Conservation (phyloP, 108 stramenopile genomes). For the Licmophora abbreviata region DNA sequence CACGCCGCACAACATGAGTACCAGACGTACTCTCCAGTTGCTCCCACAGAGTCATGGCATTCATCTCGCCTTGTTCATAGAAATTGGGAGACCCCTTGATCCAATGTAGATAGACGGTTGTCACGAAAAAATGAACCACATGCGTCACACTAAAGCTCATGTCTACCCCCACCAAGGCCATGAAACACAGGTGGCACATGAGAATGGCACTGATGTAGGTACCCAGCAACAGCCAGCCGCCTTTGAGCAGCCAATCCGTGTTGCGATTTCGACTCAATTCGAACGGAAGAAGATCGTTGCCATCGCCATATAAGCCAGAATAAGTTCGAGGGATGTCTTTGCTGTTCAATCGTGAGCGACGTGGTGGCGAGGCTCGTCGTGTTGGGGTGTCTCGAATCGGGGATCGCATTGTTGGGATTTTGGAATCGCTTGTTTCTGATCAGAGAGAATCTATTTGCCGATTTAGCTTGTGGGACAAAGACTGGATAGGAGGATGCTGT, state of each 20-base stretch:
- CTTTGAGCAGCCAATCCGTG: constrained; percentile 34
- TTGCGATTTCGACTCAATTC: constrained; percentile 61
- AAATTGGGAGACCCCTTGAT: constrained; percentile 74
- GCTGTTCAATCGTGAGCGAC: constrained; percentile 53
- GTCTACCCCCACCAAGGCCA: constrained; percentile 8
- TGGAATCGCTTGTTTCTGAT: too few relatives aligned
- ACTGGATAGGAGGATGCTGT: too few relatives aligned
- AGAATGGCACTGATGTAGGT: constrained; percentile 53
- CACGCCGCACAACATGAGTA: constrained; percentile 18
- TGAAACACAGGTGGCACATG: constrained; percentile 39
- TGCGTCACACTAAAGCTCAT: constrained; percentile 61
- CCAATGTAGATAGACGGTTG: constrained; percentile 79
- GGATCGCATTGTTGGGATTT: too few relatives aligned
- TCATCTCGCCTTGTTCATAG: constrained; percentile 76
- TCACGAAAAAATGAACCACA: constrained; percentile 46
- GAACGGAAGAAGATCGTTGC: constrained; percentile 62
- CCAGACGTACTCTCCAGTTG: constrained; percentile 48
- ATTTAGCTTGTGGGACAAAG: too few relatives aligned
- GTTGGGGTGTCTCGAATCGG: too few relatives aligned
- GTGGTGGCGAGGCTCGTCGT: too few relatives aligned
- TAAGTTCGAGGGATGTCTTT: constrained; percentile 73
- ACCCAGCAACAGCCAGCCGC: constrained; percentile 39
- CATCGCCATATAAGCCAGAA: constrained; percentile 61
- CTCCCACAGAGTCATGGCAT: constrained; percentile 84
- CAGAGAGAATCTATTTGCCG: too few relatives aligned